Evolutionary conservation across 164 flowering plant species (phyloP).

Genomic region (Dillenia suffruticosa): DNA sequence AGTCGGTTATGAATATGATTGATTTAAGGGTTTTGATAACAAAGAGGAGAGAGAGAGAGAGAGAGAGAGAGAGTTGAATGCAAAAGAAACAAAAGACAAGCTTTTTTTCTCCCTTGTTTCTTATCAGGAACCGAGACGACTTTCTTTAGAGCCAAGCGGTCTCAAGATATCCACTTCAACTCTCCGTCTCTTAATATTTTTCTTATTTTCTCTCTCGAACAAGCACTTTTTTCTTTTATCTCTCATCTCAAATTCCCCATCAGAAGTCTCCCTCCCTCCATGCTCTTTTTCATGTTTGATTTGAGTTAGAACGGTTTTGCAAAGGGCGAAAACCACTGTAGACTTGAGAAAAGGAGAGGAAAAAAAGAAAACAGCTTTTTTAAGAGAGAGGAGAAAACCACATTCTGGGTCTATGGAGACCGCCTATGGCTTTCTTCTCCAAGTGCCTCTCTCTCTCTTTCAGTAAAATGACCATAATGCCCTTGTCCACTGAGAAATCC

Average conservation of each 20-base stretch:
- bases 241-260: too few species aligned
- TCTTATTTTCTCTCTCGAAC: too few species aligned
- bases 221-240: too few species aligned
- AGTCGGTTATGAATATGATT: conserved; percentile 17
- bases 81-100: conserved; percentile 38
- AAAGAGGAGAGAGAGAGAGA: neutral
- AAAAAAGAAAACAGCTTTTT: conserved; percentile 8
- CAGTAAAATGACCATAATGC: conserved; percentile 9
- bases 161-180: conserved; percentile 10
- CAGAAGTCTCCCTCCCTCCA: conserved; percentile 11
- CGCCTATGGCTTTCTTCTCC: conserved; percentile 15
- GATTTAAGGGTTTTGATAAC: conserved; percentile 5
- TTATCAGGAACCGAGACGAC: conserved; percentile 22
- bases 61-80: conserved; percentile 25
- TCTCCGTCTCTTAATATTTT: neutral
- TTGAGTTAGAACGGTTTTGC: too few species aligned
- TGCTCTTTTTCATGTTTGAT: neutral
- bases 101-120: conserved; percentile 8
- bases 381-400: neutral
- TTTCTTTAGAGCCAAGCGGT: conserved; percentile 34
- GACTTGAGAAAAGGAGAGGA: conserved; percentile 10
- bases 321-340: conserved; percentile 22
- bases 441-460: neutral
- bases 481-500: neutral
- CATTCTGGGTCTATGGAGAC: conserved; percentile 8